phyloP scores from a whole-genome alignment of 2,329 filamentous ascomycete genomes.

The Pseudogymnoascus sp. region DNA sequence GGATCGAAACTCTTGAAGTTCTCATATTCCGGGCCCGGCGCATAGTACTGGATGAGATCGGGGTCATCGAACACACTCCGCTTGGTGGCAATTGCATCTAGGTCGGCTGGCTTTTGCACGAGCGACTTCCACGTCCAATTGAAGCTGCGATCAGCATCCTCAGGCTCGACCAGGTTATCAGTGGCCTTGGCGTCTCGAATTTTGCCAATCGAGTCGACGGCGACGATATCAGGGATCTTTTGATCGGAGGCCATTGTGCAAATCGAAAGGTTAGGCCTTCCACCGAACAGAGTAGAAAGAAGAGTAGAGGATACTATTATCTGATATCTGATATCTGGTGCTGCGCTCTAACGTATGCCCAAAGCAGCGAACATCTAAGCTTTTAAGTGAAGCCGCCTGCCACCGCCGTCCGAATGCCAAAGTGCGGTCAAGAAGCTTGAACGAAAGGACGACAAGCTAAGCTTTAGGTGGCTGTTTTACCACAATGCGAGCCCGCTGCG shows the following conservation, averaged over 20 bases:
- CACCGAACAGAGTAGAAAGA: neutral
- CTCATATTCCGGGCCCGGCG: constrained; percentile 28
- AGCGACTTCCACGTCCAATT: constrained; percentile 8
- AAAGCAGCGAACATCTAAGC: neutral
- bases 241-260: neutral
- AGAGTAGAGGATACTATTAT: neutral
- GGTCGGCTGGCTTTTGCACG: constrained; percentile 14
- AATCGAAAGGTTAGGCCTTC: neutral
- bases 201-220: neutral
- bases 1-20: constrained; percentile 31
- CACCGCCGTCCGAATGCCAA: neutral
- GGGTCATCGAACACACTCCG: constrained; percentile 24
- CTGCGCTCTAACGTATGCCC: neutral
- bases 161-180: constrained; percentile 10
- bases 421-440: neutral
- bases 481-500: neutral
- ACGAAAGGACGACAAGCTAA: neutral
- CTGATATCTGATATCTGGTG: neutral
- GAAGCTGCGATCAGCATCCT: constrained; percentile 4
- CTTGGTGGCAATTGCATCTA: constrained; percentile 22
- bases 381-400: neutral
- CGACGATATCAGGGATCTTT: neutral
- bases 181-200: neutral
- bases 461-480: neutral
- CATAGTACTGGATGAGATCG: constrained; percentile 13